Evolutionary conservation across 2,329 filamentous ascomycete genomes (phyloP).

Genomic region (Verticillium isaacii): DNA sequence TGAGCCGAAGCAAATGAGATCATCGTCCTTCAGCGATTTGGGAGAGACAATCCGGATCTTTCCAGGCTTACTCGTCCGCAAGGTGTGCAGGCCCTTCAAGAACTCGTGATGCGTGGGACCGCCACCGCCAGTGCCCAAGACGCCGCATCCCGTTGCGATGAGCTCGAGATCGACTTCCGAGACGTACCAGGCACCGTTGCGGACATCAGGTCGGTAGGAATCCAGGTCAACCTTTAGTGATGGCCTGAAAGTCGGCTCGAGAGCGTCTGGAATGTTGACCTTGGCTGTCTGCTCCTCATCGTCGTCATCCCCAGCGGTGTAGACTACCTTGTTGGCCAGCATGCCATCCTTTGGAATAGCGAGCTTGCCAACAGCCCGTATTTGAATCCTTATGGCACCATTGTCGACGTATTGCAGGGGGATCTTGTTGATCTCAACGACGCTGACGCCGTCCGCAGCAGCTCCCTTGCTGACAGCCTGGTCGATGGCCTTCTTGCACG

Average conservation of each 20-base stretch:
- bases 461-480: conserved; percentile 42
- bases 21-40: conserved; percentile 28
- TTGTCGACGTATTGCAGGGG: conserved; percentile 30
- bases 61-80: conserved; percentile 25
- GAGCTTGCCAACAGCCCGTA: conserved; percentile 27
- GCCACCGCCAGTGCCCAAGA: conserved; percentile 31
- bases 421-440: conserved; percentile 41
- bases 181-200: conserved; percentile 26
- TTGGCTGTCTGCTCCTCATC: conserved; percentile 19
- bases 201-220: conserved; percentile 24
- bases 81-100: conserved; percentile 32
- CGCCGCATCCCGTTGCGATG: conserved; percentile 28
- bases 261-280: conserved; percentile 20
- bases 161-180: conserved; percentile 30
- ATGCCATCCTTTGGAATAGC: conserved; percentile 20
- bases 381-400: conserved; percentile 26
- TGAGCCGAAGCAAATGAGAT: conserved; percentile 34
- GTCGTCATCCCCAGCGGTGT: conserved; percentile 1
- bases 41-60: conserved; percentile 36
- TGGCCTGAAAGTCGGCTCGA: conserved; percentile 23
- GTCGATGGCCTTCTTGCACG: conserved; percentile 35
- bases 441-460: conserved; percentile 30
- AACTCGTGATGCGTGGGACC: conserved; percentile 36
- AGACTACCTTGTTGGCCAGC: neutral
- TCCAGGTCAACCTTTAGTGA: conserved; percentile 23